These are phyloP conservation scores for Nakazawaea wyomingensis DNA, from an alignment of 805 yeast genomes.

Conservation along the genomic window DNA sequence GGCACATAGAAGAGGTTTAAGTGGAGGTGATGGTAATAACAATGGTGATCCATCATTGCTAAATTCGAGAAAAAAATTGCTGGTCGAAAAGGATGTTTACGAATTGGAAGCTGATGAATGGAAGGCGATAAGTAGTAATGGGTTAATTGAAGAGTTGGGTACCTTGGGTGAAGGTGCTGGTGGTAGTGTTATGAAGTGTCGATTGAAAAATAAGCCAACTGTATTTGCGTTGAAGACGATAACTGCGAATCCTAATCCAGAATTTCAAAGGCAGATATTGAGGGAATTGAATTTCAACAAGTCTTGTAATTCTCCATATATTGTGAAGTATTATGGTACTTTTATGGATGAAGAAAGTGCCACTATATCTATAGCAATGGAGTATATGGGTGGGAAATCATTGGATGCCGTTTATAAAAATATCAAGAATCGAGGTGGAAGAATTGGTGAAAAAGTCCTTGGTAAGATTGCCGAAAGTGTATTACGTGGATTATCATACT, in stretches of 20 bases:
- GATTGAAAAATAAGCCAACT: conserved; percentile 48
- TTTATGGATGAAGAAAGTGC: conserved; percentile 72
- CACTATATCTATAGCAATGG: conserved; percentile 93
- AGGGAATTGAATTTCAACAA: conserved; percentile 88
- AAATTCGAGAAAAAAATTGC: background rate
- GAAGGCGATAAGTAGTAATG: conserved; percentile 53
- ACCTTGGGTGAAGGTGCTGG: conserved; percentile 92
- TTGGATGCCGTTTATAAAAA: conserved; percentile 85
- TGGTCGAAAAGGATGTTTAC: conserved; percentile 30
- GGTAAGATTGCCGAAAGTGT: conserved; percentile 90
- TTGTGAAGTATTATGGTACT: conserved; percentile 91
- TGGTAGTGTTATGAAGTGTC: conserved; percentile 83
- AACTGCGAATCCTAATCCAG: conserved; percentile 75
- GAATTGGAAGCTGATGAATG: conserved; percentile 71
- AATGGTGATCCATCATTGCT: background rate
- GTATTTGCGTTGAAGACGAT: conserved; percentile 82
- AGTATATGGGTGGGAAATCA: conserved; percentile 91
- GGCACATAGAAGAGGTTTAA: background rate
- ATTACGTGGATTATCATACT: conserved; percentile 75
- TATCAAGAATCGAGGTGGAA: conserved; percentile 67
- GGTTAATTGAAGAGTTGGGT: conserved; percentile 62
- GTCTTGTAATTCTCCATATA: conserved; percentile 74
- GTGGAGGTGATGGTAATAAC: background rate
- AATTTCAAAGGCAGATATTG: conserved; percentile 81
- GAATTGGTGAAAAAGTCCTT: conserved; percentile 88